These are phyloP conservation scores for Acephala macrosclerotiorum DNA, from an alignment of 2,329 filamentous ascomycete species.

Conservation along the genomic window DNA sequence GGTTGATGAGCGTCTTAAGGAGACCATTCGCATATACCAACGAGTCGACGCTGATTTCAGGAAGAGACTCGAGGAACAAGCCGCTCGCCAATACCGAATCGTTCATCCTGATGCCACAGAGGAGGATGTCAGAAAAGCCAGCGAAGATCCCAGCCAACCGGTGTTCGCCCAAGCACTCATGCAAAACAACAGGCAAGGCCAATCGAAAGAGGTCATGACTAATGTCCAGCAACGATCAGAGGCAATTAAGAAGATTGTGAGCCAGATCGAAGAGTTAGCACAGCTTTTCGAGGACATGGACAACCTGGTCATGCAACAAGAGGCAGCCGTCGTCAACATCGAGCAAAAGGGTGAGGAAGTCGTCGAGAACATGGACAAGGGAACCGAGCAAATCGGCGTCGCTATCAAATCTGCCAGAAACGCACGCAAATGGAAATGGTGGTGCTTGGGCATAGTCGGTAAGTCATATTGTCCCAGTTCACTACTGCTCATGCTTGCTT, in stretches of 20 bases:
- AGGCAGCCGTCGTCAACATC: slow-evolving; percentile 79
- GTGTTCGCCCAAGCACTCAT: slow-evolving; percentile 90
- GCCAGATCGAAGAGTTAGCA: slow-evolving; percentile 85
- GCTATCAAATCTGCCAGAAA: slow-evolving; percentile 80
- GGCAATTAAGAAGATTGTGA: slow-evolving; percentile 90
- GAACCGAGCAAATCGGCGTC: slow-evolving; percentile 81
- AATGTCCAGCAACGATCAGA: slow-evolving; percentile 85
- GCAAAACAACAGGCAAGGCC: slow-evolving; percentile 80
- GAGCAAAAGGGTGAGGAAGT: slow-evolving; percentile 89
- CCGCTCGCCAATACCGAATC: slow-evolving; percentile 89
- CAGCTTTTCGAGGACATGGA: slow-evolving; percentile 92
- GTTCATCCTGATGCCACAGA: slow-evolving; percentile 83
- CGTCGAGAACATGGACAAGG: slow-evolving; percentile 82
- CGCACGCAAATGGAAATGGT: slow-evolving; percentile 87
- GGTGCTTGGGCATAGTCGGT: slow-evolving; percentile 81
- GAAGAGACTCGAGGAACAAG: slow-evolving; percentile 81
- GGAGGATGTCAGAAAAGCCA: slow-evolving; percentile 77
- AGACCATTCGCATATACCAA: slow-evolving; percentile 83
- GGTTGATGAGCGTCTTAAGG: slow-evolving; percentile 80
- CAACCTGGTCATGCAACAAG: slow-evolving; percentile 84
- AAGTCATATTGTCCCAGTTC: slow-evolving; percentile 23
- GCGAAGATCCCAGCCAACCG: slow-evolving; percentile 74
- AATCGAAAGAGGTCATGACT: slow-evolving; percentile 79
- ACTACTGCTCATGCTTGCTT: slow-evolving; percentile 3
- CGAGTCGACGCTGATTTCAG: slow-evolving; percentile 81